These are phyloP conservation scores for Fusarium torulosum DNA, from an alignment of 2,329 filamentous ascomycete genomes.

Conservation along the genomic window DNA sequence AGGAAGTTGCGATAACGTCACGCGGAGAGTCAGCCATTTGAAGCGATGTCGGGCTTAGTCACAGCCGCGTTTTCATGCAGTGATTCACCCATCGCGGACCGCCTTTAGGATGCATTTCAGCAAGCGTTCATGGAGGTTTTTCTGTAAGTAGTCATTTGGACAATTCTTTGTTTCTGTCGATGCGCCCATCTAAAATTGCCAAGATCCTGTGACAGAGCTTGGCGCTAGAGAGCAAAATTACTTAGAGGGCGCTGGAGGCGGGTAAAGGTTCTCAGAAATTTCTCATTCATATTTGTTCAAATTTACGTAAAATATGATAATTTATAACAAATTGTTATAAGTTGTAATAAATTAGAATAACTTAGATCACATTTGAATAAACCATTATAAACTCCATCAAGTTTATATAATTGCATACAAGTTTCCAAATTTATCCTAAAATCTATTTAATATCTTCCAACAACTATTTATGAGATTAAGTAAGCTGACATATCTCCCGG, in stretches of 20 bases:
- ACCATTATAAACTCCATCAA: too few relatives aligned
- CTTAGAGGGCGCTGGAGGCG: conserved; percentile 10
- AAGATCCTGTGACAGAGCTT: not conserved
- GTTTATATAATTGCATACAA: too few relatives aligned
- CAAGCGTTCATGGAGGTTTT: conserved; percentile 2
- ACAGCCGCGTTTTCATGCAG: conserved; percentile 5
- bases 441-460: too few relatives aligned
- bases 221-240: not conserved
- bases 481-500: too few relatives aligned
- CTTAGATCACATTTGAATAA: too few relatives aligned
- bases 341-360: too few relatives aligned
- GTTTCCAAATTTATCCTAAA: too few relatives aligned
- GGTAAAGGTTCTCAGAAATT: not conserved
- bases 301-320: too few relatives aligned
- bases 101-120: not conserved
- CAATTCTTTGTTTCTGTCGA: not conserved
- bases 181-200: not conserved
- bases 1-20: conserved; percentile 25
- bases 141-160: too few relatives aligned
- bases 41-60: conserved; percentile 37
- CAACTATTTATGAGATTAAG: too few relatives aligned
- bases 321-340: too few relatives aligned
- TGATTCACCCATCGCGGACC: not conserved
- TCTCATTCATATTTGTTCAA: not conserved
- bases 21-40: conserved; percentile 1